phyloP scores from a whole-genome alignment of 306 rosid species.

The Cercis canadensis region DNA sequence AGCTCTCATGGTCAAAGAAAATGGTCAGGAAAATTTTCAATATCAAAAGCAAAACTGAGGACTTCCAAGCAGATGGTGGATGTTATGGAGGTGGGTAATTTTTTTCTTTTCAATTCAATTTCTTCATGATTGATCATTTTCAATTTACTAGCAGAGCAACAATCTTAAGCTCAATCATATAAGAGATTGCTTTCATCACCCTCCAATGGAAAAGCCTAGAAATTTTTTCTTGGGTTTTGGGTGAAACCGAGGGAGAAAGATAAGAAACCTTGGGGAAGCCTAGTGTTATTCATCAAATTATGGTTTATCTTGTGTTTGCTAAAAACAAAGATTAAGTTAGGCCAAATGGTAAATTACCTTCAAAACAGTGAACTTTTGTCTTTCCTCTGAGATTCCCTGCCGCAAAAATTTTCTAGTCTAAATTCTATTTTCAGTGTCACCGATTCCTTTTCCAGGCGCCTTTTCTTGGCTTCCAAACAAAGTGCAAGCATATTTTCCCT shows the following conservation, averaged over 20 bases:
- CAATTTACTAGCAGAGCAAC: constrained; percentile 11
- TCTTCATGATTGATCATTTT: constrained; percentile 30
- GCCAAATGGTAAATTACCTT: constrained; percentile 24
- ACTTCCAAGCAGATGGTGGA: constrained; percentile 72
- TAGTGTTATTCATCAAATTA: constrained; percentile 35
- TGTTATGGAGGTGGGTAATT: constrained; percentile 70
- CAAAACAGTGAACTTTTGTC: background rate
- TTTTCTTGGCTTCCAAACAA: constrained; percentile 48
- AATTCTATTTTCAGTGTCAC: constrained; percentile 8
- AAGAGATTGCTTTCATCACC: constrained; percentile 10
- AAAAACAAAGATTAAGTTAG: constrained; percentile 1
- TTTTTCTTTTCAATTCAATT: constrained; percentile 30
- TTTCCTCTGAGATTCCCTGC: constrained; percentile 7
- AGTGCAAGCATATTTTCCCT: constrained; percentile 30
- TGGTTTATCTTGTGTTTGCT: constrained; percentile 28
- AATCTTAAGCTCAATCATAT: constrained; percentile 13
- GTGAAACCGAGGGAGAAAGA: constrained; percentile 21
- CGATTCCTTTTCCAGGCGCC: background rate
- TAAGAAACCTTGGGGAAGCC: too few relatives aligned
- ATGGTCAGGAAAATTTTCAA: constrained; percentile 98
- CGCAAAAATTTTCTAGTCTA: constrained; percentile 13
- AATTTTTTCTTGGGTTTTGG: constrained; percentile 17
- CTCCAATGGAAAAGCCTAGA: constrained; percentile 32
- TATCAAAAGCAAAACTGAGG: constrained; percentile 86
- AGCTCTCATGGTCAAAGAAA: constrained; percentile 99